Base-by-base conservation (phyloP, 495 filamentous ascomycete genomes). In the Daldinia decipiens region DNA sequence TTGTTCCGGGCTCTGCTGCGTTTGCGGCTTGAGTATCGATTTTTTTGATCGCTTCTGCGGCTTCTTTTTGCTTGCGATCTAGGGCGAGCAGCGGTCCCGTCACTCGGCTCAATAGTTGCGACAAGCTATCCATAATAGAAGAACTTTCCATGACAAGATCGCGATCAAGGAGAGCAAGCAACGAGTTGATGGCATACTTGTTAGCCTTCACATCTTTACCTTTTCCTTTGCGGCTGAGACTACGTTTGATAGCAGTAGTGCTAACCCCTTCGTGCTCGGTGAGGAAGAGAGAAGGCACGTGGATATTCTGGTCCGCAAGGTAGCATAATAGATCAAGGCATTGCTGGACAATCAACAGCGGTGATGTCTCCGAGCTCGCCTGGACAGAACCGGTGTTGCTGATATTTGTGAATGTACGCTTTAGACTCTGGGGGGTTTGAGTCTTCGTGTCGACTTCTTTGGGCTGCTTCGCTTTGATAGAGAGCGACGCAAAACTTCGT, bases 81-180 rank as follows among this genome's bases (percentile, higher is more conserved):
- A 98, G 82, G 36, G 89, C 86, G 64, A 90, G 91, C 17, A 99
- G 86, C 7, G 96, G 95, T 51, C 91, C 88, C 0, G 95, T 98
- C 60, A 98, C 93, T 71, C 89, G 91, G 73, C 91, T 93, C 17
- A 99, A 84, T 26, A 99, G 82, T 71, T 87, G 87, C 0, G 96
- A 95, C 4, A 99, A 85, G 53, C 92, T 89, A 74, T 98, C 94
- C 93, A 99, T 98, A 58, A 97, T 95, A 11, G 88, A 85, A 17
- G 94, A 92, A 80, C 91, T 99, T 80, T 99, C 95, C 84, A 96
- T 97, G 70, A 98, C 92, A 70, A 98, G 84, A 61, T 91, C 90
- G 19, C 95, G 91, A 77, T 98, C 95, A 40, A 99, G 84, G 2
- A 99, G 87, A 69, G 88, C 88, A 45, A 98, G 84, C 19, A 99